Base-by-base conservation (phyloP, 2,329 filamentous ascomycete genomes). In the Fusarium incarnatum region DNA sequence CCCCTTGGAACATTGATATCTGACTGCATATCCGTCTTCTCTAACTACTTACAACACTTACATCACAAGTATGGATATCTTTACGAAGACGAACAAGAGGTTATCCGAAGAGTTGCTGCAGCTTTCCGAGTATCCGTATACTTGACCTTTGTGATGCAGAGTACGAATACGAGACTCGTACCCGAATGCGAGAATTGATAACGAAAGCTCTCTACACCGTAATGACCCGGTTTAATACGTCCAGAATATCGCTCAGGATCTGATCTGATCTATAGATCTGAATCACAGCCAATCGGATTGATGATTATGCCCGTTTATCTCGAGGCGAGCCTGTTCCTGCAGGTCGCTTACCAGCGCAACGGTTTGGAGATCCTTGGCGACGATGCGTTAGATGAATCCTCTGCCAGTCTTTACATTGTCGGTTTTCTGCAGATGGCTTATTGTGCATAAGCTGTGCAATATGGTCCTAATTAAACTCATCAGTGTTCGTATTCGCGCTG, bases 21-120 rank as follows among this genome's bases (percentile, higher is more conserved):
- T 22, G 47, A 56, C 52, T 53, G 47, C 34, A 32, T 68, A 41
- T 53, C 46, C 34, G 27, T 60, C 25, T 44, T 45, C 28, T 45
- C n/a, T 20, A 15, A 16, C 16, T 5, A 18, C 32, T 16, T 40
- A 34, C 16, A 22, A 30, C 34, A 30, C 56, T 56, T 40, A 8
- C 27, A 23, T 22, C 11, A 18, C 18, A 27, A 4, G 20, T 20
- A n/a, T 20, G 20, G 54, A 23, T 18, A 5, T 5, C 1, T 64
- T 68, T 53, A 16, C 64, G 68, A 71, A 71, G 71, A 71, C 68
- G 68, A 70, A 68, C 50, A 70, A 30, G 28, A 30, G 28, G 12
- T 30, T 30, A 15, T 15, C 13, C 28, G 18, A 12, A 23, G 30
- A 44, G 11, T 32, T 37, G 13, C 23, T 15, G 3, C n/a, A n/a